Percentiles rank a stretch among this genome's conserved stretches.
phyloP scores from a whole-genome alignment of 2,329 filamentous ascomycete species.

The Trichoderma polysporum region DNA sequence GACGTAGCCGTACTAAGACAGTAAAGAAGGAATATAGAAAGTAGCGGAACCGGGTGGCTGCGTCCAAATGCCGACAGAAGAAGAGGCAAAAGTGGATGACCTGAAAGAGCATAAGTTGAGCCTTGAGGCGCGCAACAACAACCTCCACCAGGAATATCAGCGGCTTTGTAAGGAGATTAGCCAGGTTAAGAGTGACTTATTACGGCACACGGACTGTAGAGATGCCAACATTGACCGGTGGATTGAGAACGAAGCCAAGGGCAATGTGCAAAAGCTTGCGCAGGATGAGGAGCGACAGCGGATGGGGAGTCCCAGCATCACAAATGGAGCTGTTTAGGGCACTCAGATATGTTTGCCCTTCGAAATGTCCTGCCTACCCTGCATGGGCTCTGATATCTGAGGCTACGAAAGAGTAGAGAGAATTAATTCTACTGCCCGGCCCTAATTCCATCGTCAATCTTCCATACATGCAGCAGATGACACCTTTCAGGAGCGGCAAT shows the following conservation, averaged over 20 bases:
- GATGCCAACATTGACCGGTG: conserved; percentile 54
- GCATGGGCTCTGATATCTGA: not conserved
- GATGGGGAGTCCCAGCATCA: not conserved
- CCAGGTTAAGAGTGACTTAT: conserved; percentile 50
- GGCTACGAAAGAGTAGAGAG: not conserved
- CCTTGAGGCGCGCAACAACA: conserved; percentile 45
- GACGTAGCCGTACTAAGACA: not conserved
- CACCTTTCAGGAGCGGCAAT: too few species aligned
- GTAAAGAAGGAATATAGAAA: not conserved
- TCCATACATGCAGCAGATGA: not conserved
- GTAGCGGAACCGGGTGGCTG: conserved; percentile 69
- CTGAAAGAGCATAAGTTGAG: conserved; percentile 46
- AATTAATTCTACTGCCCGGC: not conserved
- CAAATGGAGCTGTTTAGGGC: not conserved
- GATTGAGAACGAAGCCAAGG: conserved; percentile 52
- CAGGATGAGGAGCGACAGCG: not conserved
- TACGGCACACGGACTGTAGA: conserved; percentile 52
- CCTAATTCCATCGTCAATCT: not conserved
- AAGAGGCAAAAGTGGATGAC: conserved; percentile 53
- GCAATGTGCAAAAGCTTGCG: conserved; percentile 40
- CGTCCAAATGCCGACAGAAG: conserved; percentile 71
- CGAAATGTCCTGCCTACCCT: not conserved
- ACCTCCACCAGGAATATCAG: conserved; percentile 45
- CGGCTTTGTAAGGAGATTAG: conserved; percentile 46
- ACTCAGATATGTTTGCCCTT: not conserved